Conservation (phyloP, 169 alveolate genomes). For the Cryptosporidium muris region DNA sequence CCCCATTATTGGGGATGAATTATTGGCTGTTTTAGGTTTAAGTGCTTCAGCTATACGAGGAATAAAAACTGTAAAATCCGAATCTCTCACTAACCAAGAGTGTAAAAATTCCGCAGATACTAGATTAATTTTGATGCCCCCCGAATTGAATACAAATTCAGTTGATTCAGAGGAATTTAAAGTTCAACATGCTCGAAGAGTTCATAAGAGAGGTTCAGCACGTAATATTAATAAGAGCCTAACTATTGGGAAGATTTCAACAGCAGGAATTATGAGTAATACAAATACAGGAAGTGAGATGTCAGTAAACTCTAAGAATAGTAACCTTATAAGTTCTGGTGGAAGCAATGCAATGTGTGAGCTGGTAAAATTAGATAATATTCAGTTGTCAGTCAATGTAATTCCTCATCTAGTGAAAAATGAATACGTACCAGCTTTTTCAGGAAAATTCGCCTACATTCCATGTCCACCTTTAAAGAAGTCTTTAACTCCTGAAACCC, state of each 20-base stretch:
- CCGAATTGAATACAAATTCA: no score
- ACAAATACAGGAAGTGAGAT: not conserved
- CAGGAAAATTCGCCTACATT: conserved; percentile 55
- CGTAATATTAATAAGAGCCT: no score
- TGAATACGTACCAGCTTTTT: conserved; percentile 62
- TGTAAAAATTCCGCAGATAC: not conserved
- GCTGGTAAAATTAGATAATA: conserved; percentile 25
- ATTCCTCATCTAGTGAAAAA: conserved; percentile 31
- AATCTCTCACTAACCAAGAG: not conserved
- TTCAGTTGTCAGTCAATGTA: conserved; percentile 26
- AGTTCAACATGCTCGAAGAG: no score
- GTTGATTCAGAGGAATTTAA: no score
- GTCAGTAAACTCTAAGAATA: not conserved
- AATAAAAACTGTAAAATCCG: conserved; percentile 2
- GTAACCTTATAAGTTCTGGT: not conserved
- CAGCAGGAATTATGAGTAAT: not conserved
- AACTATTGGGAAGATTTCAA: not conserved
- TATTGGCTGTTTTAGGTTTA: conserved; percentile 51
- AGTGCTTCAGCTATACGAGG: conserved; percentile 70
- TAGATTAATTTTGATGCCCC: no score
- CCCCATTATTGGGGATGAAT: conserved; percentile 50
- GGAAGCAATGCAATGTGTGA: conserved; percentile 7
- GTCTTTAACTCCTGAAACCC: not conserved
- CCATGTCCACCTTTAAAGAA: conserved; percentile 36
- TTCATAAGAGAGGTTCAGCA: no score